phyloP scores from a whole-genome alignment of 495 filamentous ascomycete genomes.

The Penicillium argentinense region DNA sequence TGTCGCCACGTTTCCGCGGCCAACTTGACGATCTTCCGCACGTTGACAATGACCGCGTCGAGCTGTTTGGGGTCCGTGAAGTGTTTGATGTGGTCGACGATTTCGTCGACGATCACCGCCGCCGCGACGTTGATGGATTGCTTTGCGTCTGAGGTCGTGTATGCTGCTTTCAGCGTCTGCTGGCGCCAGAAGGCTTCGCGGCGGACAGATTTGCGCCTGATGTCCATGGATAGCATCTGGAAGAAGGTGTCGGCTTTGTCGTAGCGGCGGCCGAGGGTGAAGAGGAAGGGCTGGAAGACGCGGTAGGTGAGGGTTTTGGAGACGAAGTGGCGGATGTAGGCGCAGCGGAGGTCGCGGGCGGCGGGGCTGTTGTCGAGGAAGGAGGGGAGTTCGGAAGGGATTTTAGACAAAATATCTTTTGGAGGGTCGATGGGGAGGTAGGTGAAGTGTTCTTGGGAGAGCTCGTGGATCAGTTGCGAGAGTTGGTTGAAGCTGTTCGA shows the following conservation, averaged over 20 bases:
- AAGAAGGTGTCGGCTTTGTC: constrained; percentile 64
- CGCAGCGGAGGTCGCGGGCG: constrained; percentile 56
- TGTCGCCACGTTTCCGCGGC: constrained; percentile 66
- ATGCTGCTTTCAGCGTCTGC: constrained; percentile 63
- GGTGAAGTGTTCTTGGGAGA: constrained; percentile 57
- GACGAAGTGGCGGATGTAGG: constrained; percentile 60
- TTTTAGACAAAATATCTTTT: constrained; percentile 49
- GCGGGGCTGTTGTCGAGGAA: constrained; percentile 54
- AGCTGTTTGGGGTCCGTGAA: constrained; percentile 57
- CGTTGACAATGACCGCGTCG: constrained; percentile 50
- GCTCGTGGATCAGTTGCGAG: constrained; percentile 55
- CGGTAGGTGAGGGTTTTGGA: constrained; percentile 59
- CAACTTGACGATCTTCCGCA: constrained; percentile 60
- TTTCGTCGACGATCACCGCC: constrained; percentile 60
- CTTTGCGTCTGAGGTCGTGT: constrained; percentile 62
- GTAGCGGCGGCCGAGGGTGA: constrained; percentile 59
- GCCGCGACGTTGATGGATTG: constrained; percentile 61
- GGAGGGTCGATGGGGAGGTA: constrained; percentile 58
- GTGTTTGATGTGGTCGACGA: constrained; percentile 56
- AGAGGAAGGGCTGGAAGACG: constrained; percentile 66
- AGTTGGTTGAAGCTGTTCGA: constrained; percentile 59
- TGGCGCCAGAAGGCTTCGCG: constrained; percentile 66
- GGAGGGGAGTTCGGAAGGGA: constrained; percentile 56
- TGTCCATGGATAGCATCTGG: constrained; percentile 60
- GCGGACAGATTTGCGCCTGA: constrained; percentile 59